Percentiles rank a stretch among this genome's conserved stretches.
Conservation (phyloP, 768 basidiomycete genomes). For the Lactifluus piperatus region DNA sequence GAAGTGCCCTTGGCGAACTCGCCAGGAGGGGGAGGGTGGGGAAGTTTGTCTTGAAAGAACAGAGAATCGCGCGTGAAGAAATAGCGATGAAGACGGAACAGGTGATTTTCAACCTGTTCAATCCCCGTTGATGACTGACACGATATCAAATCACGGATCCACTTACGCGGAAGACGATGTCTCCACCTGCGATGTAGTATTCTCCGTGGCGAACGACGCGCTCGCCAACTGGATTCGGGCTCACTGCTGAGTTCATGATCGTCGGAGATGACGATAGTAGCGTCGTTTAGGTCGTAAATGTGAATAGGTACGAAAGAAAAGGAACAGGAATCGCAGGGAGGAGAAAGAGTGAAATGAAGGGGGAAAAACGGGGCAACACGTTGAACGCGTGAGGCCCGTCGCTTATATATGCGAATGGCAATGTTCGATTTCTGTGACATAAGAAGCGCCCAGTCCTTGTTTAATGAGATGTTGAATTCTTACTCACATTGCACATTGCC, state of each 20-base stretch:
- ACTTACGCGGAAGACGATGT: slow-evolving; percentile 33
- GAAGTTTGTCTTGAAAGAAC: slow-evolving; percentile 25
- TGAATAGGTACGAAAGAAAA: background rate
- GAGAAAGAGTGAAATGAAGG: slow-evolving; percentile 10
- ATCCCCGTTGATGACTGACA: background rate
- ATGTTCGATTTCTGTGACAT: slow-evolving; percentile 14
- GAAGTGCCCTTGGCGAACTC: slow-evolving; percentile 25
- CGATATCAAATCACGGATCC: background rate
- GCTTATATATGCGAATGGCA: slow-evolving; percentile 16
- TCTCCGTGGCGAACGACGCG: slow-evolving; percentile 25
- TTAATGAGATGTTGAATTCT: slow-evolving; percentile 2
- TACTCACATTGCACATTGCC: background rate
- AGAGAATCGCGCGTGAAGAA: slow-evolving; percentile 28
- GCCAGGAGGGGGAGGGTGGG: slow-evolving; percentile 22
- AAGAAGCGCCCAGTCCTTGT: slow-evolving; percentile 5
- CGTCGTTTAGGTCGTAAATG: slow-evolving; percentile 15
- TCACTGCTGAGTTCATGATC: slow-evolving; percentile 18
- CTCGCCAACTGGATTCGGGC: slow-evolving; percentile 15
- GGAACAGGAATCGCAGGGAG: background rate
- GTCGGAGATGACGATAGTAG: background rate
- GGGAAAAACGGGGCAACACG: slow-evolving; percentile 18
- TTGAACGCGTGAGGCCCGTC: slow-evolving; percentile 18
- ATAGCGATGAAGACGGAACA: slow-evolving; percentile 21
- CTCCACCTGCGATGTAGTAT: slow-evolving; percentile 48
- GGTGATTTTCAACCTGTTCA: slow-evolving; percentile 13